Evolutionary conservation across 2,329 filamentous ascomycete species (phyloP), one percentile per base, ranked within the genome.

Genomic region (Hypoxylon sp.): DNA sequence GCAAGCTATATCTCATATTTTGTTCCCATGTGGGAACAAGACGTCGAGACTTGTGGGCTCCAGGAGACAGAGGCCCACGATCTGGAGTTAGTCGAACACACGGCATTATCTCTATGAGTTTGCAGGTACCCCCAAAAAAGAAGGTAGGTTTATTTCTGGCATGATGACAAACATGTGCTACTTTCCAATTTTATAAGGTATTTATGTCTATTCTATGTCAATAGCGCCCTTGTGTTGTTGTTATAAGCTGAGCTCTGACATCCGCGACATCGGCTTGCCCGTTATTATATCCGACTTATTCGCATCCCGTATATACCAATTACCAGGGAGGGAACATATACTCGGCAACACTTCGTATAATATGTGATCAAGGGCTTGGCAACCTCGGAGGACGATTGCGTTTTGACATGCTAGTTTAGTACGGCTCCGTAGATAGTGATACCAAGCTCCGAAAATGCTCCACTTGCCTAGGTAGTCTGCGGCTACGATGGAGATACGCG

Each of bases 61-160:
- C 9, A 49, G 41, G 55, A 49, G 61, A 32, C 32, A 49, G 48
- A 19, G 55, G 30, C 41, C 61, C 55, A 64, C 61, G 41, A 36
- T 25, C 55, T 43, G 49, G 56, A 60, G 48, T 53, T 49, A 49
- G 49, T 32, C 10, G 43, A 23, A 28, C 30, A 4, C 17, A 19
- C 50, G 28, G 1, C 11, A 21, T 53, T 10, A 23, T 41, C 13
- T 48, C 9, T 11, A 10, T 17, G 52, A 32, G 17, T 9, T 6
- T 30, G 6, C 5, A 28, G 23, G 23, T 23, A 23, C 23, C 5
- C 51, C 14, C 1, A 6, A 9, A 13, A n/a, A 11, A 43, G 4
- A 43, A 43, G 17, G 7, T 43, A 11, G n/a, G 2, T 7, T 19
- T 41, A 30, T 17, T 34, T 36, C 25, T 57, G 28, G 53, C 53